Evolutionary conservation across 1,284 basidiomycete genomes (phyloP).

Genomic region (Tylopilus sp.): DNA sequence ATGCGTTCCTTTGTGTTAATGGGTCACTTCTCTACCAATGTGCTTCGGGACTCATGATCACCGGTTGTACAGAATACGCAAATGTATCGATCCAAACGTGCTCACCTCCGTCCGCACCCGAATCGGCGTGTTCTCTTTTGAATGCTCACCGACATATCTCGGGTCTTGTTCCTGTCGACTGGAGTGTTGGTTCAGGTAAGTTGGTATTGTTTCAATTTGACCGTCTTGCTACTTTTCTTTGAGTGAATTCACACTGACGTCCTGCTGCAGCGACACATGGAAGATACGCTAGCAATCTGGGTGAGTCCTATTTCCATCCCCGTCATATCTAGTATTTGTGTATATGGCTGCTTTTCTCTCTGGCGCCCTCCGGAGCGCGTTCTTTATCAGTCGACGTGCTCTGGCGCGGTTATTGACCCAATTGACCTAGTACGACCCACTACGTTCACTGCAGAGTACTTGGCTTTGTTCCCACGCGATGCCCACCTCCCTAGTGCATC

Average conservation of each 20-base stretch:
- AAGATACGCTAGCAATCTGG: not conserved
- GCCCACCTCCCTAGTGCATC: not conserved
- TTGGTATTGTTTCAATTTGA: not conserved
- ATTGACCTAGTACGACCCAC: constrained; percentile 9
- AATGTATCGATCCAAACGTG: constrained; percentile 15
- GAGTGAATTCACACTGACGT: not conserved
- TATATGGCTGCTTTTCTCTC: not conserved
- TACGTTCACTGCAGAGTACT: constrained; percentile 3
- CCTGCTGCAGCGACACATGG: constrained; percentile 3
- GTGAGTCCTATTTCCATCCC: constrained; percentile 8
- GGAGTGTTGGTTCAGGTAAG: constrained; percentile 3
- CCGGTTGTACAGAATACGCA: constrained; percentile 10
- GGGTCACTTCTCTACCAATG: too few species aligned
- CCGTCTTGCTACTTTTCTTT: not conserved
- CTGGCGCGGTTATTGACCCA: constrained; percentile 5
- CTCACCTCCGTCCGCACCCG: not conserved
- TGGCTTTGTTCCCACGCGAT: not conserved
- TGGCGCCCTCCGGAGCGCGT: not conserved
- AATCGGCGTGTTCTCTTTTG: not conserved
- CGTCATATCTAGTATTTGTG: not conserved
- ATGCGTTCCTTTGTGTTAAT: not conserved
- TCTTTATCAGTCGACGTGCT: not conserved
- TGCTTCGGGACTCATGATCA: not conserved
- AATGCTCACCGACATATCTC: not conserved
- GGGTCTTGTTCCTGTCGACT: constrained; percentile 10